Base-by-base conservation (phyloP, 257 asterid species). In the Lithospermum erythrorhizon region DNA sequence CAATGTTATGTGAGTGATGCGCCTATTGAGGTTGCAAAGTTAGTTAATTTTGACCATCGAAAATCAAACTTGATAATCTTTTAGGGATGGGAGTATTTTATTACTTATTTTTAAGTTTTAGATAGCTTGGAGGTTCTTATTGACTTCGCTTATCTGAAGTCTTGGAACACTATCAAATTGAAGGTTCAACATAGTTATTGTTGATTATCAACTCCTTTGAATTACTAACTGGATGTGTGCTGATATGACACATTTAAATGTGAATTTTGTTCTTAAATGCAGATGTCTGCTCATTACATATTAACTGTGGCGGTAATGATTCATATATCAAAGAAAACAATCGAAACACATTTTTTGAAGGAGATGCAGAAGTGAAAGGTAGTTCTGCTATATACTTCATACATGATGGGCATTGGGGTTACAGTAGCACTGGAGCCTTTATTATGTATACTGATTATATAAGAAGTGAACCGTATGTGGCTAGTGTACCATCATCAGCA, bases 281-380 rank as follows among this genome's bases (percentile, higher is more conserved):
- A 89, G 97, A 81, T 71, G 76, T 68, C 74, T 89, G 97, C 71
- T 89, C 97, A 11, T 71, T 89, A 41, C 79, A 69, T 75, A 85
- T 89, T 66, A 89, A 87, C 72, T 82, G 91, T 62, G 97, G 95
- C 10, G 97, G 95, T 65, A 68, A 69, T 61, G 84, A 83, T 73
- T 78, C 79, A 66, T 71, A 23, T 4, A 25, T 65, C 37, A 64
- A 68, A 61, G 95, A 83, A 63, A 65, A 73, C 55, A 62, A 68
- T 5, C 37, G 79, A 65, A 68, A 62, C 49, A 41, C 49, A 41
- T 1, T 41, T 41, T 41, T 41, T 41, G 69, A 73, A 57, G 72
- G 68, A 2, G 78, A 73, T 53, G 0, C 14, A 9, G 1, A 68
- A 0, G 41, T 53, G 21, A 9, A 7, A 18, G 78, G 72, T 4